These are phyloP conservation scores for Kwoniella sp. DNA, from an alignment of 768 basidiomycete genomes.

Conservation along the genomic window DNA sequence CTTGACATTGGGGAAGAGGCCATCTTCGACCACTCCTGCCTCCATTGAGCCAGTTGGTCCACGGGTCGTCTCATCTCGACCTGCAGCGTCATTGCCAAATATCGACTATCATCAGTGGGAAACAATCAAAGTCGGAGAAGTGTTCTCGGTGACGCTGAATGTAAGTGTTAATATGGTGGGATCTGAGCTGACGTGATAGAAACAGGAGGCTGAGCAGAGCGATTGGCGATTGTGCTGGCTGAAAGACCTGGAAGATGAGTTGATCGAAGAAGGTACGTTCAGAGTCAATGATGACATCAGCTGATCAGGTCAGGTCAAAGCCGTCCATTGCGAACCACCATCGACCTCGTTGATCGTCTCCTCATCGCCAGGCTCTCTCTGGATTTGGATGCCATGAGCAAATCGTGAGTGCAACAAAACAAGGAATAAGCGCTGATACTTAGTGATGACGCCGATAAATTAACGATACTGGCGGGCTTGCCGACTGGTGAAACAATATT, in stretches of 20 bases:
- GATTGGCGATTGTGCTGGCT: slow-evolving; percentile 79
- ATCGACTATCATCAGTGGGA: slow-evolving; percentile 69
- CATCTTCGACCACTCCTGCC: slow-evolving; percentile 33
- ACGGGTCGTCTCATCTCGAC: slow-evolving; percentile 61
- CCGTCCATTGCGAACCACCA: slow-evolving; percentile 59
- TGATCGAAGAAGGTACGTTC: slow-evolving; percentile 59
- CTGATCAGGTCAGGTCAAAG: slow-evolving; percentile 35
- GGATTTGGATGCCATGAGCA: slow-evolving; percentile 59
- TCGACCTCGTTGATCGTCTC: slow-evolving; percentile 71
- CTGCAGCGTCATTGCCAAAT: slow-evolving; percentile 57
- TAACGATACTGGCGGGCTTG: slow-evolving; percentile 64
- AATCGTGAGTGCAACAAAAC: slow-evolving; percentile 29
- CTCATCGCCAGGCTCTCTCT: slow-evolving; percentile 83
- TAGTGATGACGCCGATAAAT: slow-evolving; percentile 57
- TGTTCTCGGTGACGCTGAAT: slow-evolving; percentile 77
- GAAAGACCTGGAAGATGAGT: slow-evolving; percentile 70
- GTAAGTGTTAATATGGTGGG: slow-evolving; percentile 62
- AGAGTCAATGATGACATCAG: slow-evolving; percentile 20
- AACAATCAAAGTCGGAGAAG: slow-evolving; percentile 65
- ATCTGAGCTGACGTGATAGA: slow-evolving; percentile 15
- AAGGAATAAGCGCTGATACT: slow-evolving; percentile 60
- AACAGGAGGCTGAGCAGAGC: slow-evolving; percentile 62
- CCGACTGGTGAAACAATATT: slow-evolving; percentile 78
- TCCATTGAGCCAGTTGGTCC: slow-evolving; percentile 52
- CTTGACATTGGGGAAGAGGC: slow-evolving; percentile 24